These are phyloP conservation scores for Tetrahymena borealis DNA, from an alignment of 73 alveolate species.

Conservation along the genomic window DNA sequence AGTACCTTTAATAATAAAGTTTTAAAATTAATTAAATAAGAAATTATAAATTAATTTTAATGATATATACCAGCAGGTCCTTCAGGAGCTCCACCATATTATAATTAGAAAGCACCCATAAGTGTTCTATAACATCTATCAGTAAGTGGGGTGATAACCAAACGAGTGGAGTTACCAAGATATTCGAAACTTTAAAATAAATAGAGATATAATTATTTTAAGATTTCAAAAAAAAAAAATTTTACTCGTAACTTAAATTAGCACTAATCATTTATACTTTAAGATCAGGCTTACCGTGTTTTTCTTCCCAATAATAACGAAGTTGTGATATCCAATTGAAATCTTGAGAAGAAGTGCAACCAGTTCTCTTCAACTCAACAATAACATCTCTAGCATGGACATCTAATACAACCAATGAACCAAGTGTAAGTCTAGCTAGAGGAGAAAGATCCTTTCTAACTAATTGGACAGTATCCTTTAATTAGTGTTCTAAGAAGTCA, in stretches of 20 bases:
- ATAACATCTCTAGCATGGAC: conserved; percentile 99
- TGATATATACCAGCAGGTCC: conserved; percentile 85
- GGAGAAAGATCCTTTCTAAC: conserved; percentile 96
- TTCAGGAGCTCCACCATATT: conserved; percentile 99
- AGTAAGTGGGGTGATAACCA: conserved; percentile 98
- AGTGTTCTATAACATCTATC: conserved; percentile 98
- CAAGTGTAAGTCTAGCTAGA: conserved; percentile 90
- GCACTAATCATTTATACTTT: conserved; percentile 37
- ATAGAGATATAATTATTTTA: conserved; percentile 70
- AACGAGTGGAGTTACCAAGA: conserved; percentile 92
- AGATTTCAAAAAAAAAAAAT: conserved; percentile 14
- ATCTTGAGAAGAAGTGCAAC: conserved; percentile 60
- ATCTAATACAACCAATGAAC: conserved; percentile 97
- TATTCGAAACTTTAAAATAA: conserved; percentile 85
- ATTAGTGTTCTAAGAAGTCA: conserved; percentile 60
- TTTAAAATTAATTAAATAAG: background rate
- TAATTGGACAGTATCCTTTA: conserved; percentile 87
- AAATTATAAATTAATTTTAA: background rate
- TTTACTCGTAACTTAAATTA: conserved; percentile 17
- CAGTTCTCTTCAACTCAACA: conserved; percentile 12
- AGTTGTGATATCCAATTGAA: conserved; percentile 99
- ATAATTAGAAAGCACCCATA: conserved; percentile 97
- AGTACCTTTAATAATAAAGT: conserved; percentile 5
- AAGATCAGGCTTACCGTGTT: conserved; percentile 25
- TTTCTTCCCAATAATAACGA: conserved; percentile 95